Base-by-base conservation (phyloP, 116 monocot genomes). In the Thalassia testudinum region DNA sequence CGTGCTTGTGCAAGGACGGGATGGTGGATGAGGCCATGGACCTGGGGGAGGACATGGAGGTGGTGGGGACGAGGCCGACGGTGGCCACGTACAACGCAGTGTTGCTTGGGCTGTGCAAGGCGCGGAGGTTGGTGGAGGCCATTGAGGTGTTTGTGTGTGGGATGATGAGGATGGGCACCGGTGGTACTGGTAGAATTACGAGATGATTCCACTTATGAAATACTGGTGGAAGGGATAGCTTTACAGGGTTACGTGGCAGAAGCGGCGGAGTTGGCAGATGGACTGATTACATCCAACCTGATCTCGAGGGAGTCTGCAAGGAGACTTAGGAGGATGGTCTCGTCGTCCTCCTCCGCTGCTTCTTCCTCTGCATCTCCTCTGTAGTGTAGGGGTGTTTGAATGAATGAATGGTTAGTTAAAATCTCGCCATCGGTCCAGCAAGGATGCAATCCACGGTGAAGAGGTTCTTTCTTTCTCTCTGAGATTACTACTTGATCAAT, bases 1-100 rank as follows among this genome's bases (percentile, higher is more conserved):
- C 89, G 0, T 78, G 88, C 26, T 34, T 89, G 43, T 83, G 88
- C 21, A 70, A 79, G 49, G 88, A 89, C 26, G 89, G 80, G 17
- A 73, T 74, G 83, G 83, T 83, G 49, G 43, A 79, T 12, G 76
- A 79, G 57, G 82, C 74, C 0, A 50, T 65, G 1, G 70, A 44
- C 8, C 19, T 79, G 37, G 53, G 70, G 62, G 58, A 52, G 51
- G 82, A 76, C 10, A 76, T 78, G 82, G 66, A 72, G 62, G 53
- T 23, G 2, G 42, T 57, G 0, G 79, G 76, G 3, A 60, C 71
- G 52, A 29, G 43, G 42, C 78, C 73, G 1, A 58, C 53, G 1
- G 53, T 64, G 0, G 82, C 82, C 43, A 79, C 83, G 0, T 88
- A 79, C 52, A 79, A 79, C 42, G 61, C 79, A 0, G 40, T 83